A percentile compares a stretch with the other conserved stretches of the same genome.
Conservation (phyloP, 768 basidiomycete species). For the Coprinopsis sp. region DNA sequence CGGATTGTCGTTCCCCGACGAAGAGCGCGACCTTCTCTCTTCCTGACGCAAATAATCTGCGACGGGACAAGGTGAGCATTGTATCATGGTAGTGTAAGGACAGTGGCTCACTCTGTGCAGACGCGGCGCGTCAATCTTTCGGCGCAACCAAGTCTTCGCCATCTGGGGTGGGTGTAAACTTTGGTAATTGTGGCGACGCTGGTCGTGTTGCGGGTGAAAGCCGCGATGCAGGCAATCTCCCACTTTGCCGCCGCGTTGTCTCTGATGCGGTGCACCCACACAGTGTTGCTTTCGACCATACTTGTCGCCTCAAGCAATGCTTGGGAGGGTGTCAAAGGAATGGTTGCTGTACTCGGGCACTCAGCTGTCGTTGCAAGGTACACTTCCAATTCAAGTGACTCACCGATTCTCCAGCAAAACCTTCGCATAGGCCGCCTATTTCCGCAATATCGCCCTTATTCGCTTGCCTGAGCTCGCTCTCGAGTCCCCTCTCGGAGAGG, state of each 20-base stretch:
- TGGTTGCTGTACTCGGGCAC: constrained; percentile 39
- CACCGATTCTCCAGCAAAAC: constrained; percentile 58
- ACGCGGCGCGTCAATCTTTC: constrained; percentile 57
- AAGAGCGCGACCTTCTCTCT: constrained; percentile 59
- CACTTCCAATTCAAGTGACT: constrained; percentile 18
- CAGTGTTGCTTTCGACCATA: constrained; percentile 41
- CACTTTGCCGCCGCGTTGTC: constrained; percentile 11
- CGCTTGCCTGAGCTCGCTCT: constrained; percentile 42
- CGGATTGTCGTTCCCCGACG: constrained; percentile 52
- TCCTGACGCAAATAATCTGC: constrained; percentile 15
- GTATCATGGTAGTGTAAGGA: background rate
- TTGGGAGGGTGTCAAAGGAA: constrained; percentile 39
- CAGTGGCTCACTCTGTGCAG: constrained; percentile 43
- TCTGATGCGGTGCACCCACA: constrained; percentile 60
- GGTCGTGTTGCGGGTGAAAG: constrained; percentile 57
- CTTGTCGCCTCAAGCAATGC: constrained; percentile 48
- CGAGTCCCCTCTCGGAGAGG: constrained; percentile 6
- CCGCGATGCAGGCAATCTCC: constrained; percentile 61
- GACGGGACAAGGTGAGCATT: constrained; percentile 27
- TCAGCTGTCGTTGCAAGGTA: constrained; percentile 2
- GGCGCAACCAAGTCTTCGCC: constrained; percentile 54
- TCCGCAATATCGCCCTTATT: constrained; percentile 27
- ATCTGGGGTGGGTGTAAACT: constrained; percentile 55
- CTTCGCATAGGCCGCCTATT: constrained; percentile 46
- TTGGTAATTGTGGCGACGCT: constrained; percentile 64